Base-by-base conservation (phyloP, 1,284 basidiomycete species). In the Cutaneotrichosporon sp. region DNA sequence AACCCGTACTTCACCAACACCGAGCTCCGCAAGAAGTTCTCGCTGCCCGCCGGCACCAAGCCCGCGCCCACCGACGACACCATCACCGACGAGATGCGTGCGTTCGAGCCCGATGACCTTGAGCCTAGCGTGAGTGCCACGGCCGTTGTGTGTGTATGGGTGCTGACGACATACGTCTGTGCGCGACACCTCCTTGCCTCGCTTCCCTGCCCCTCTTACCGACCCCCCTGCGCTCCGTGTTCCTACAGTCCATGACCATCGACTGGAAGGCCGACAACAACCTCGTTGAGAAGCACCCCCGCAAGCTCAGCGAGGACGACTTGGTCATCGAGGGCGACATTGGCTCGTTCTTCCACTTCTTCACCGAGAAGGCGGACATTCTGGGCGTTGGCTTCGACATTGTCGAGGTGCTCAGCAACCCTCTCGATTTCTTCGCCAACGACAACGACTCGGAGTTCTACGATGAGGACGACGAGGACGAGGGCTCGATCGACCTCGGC, bases 241-340 rank as follows among this genome's bases (percentile, higher is more conserved):
- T 16, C 4, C 69, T 22, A 24, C 60, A 78, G 75, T 49, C 69
- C 9, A 63, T 58, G 16, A 66, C 66, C 60, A 82, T 83, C 66
- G 66, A 81, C 47, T 83, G 82, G 82, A 83, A 82, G 71, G 76
- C 79, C 50, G 81, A 79, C 45, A 73, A 77, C 67, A 79, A 83
- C 72, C 75, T 83, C 29, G 62, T 60, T 62, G 73, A 75, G 67
- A 71, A 77, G 60, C 76, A 80, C 64, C 82, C 82, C 20, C 74
- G 81, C 59, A 59, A 62, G 46, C 54, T 69, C 29, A 70, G 49
- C 51, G 25, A 31, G 25, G 65, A 69, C 51, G 67, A 63, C 18
- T 70, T 58, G 2, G 71, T 69, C 31, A 74, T 69, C 66, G 75
- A 79, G 22, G 77, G 77, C 25, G 82, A 82, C 65, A 71, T 73